Evolutionary conservation across 208 protist species (phyloP), one percentile per base, ranked within the genome.

Genomic region (Leishmania gerbilli): DNA sequence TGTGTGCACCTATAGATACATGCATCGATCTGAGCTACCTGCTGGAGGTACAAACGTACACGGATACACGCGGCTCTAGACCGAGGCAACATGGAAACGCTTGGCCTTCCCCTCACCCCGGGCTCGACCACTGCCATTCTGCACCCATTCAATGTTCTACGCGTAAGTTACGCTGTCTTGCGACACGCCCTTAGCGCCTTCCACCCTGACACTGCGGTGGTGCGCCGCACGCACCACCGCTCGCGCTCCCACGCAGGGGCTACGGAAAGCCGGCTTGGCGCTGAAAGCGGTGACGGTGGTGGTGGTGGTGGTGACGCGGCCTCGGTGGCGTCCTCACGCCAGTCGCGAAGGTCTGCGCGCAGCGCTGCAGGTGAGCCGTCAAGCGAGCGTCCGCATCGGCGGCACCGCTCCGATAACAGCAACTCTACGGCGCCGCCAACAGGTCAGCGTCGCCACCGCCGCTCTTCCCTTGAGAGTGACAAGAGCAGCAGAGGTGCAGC

Each of bases 181-280:
- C 74, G 51, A 1, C 88, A 92, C 67, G 84, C 88, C 2, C 79
- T 94, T 24, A 79, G 82, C 19, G 88, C 89, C 19, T 92, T 94
- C 58, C 90, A 88, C 81, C 85, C 91, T 2, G 90, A 91, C 55
- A 92, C 91, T 51, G 80, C 93, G 51, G 87, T 95, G 27, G 84
- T 93, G 17, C 87, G 86, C 31, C 80, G 85, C 77, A 74, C 72
- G 53, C 85, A 89, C 72, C 84, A 67, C 79, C 60, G 77, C n/a
- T 74, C 55, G 45, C 81, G 71, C 79, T 51, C 45, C 60, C 69
- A 62, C 27, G 71, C 62, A n/a, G 71, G 7, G 19, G 74, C 53
- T 31, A 71, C 53, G 42, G 74, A 64, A 37, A 74, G 71, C 21
- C 71, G 47, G 40, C 3, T 72, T 49, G 68, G 15, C 27, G 21